Evolutionary conservation across 2,329 filamentous ascomycete genomes (phyloP).

Genomic region (Aspergillus sp.): DNA sequence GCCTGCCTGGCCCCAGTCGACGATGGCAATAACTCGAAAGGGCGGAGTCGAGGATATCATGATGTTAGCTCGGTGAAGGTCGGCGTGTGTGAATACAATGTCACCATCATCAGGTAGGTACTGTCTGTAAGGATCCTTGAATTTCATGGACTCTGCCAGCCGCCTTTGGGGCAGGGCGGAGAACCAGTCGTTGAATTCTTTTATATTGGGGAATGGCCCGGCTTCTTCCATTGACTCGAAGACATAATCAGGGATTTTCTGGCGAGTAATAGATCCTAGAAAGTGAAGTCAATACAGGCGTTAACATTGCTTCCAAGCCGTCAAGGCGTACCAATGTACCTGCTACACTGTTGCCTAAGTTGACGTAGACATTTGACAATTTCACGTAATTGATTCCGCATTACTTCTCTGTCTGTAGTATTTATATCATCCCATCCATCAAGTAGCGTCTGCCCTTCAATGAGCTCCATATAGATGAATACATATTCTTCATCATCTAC

Average conservation of each 20-base stretch:
- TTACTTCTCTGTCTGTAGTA: slow-evolving; percentile 7
- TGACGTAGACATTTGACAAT: slow-evolving; percentile 20
- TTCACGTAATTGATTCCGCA: slow-evolving; percentile 19
- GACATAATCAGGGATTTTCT: slow-evolving; percentile 20
- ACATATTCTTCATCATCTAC: slow-evolving; percentile 20
- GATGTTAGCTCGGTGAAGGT: slow-evolving; percentile 34
- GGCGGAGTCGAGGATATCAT: slow-evolving; percentile 26
- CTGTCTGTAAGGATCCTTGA: slow-evolving; percentile 20
- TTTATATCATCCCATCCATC: slow-evolving; percentile 25
- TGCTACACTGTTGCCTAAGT: slow-evolving; percentile 20
- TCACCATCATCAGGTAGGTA: slow-evolving; percentile 27
- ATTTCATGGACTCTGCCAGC: slow-evolving; percentile 8
- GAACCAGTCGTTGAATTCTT: slow-evolving; percentile 30
- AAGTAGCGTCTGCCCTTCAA: slow-evolving; percentile 26
- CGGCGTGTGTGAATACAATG: slow-evolving; percentile 36
- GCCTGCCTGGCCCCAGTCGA: slow-evolving; percentile 34
- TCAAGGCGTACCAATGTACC: slow-evolving; percentile 22
- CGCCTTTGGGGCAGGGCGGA: slow-evolving; percentile 19
- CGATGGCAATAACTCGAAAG: slow-evolving; percentile 23
- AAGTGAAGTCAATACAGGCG: background rate
- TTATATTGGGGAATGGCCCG: slow-evolving; percentile 23
- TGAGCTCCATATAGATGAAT: slow-evolving; percentile 37
- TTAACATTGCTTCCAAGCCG: background rate
- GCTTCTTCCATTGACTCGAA: slow-evolving; percentile 16
- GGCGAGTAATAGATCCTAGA: slow-evolving; percentile 22